These are phyloP conservation scores for Porogramme epimiltina DNA, from an alignment of 1,284 basidiomycete genomes.

Conservation along the genomic window DNA sequence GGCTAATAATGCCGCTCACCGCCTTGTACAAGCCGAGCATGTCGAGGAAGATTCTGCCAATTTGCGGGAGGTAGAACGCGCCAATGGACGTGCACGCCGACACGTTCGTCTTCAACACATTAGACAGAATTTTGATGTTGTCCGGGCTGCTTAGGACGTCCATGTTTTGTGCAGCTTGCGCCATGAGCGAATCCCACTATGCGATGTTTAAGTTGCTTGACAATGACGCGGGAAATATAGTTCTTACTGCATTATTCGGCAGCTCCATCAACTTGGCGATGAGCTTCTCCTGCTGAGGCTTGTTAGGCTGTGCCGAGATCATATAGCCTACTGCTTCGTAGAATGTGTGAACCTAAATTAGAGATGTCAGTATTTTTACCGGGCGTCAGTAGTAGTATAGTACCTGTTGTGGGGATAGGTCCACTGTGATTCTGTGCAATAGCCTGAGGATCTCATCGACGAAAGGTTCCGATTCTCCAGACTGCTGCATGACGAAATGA, in stretches of 20 bases:
- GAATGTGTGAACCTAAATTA: constrained; percentile 84
- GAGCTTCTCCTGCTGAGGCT: constrained; percentile 93
- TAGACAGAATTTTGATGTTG: constrained; percentile 97
- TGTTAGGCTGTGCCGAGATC: constrained; percentile 99
- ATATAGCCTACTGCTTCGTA: constrained; percentile 99
- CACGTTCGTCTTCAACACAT: constrained; percentile 98
- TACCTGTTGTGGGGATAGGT: constrained; percentile 93
- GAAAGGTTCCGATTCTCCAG: constrained; percentile 96
- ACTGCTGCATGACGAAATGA: constrained; percentile 99
- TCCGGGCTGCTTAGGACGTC: constrained; percentile 91
- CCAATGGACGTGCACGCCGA: constrained; percentile 98
- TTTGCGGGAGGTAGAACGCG: constrained; percentile 95
- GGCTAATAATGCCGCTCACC: constrained; percentile 96
- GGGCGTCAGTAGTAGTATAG: not conserved
- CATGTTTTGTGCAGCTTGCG: constrained; percentile 91
- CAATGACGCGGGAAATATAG: not conserved
- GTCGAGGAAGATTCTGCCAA: constrained; percentile 95
- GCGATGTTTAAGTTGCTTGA: not conserved
- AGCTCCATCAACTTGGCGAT: constrained; percentile 97
- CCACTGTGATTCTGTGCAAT: constrained; percentile 93
- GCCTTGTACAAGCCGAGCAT: constrained; percentile 99
- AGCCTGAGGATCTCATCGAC: constrained; percentile 96
- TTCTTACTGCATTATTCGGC: constrained; percentile 87
- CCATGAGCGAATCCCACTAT: constrained; percentile 97
- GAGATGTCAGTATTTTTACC: no score